Evolutionary conservation across 2,329 filamentous ascomycete genomes (phyloP).

Genomic region (Fusarium euwallaceae): DNA sequence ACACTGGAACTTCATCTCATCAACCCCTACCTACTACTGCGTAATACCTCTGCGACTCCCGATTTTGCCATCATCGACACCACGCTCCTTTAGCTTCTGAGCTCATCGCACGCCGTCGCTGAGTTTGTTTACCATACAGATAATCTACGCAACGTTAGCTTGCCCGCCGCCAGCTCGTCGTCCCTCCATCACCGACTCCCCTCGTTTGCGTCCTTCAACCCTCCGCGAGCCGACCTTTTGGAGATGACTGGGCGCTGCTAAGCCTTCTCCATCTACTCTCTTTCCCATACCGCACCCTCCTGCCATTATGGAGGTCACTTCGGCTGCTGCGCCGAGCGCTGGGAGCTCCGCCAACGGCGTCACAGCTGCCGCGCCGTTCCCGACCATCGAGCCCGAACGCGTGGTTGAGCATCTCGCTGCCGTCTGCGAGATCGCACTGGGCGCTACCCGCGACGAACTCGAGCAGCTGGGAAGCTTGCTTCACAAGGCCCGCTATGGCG

Average conservation of each 20-base stretch:
- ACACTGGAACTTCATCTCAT: conserved; percentile 39
- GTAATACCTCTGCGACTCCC: conserved; percentile 30
- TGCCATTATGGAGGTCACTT: conserved; percentile 66
- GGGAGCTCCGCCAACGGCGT: conserved; percentile 60
- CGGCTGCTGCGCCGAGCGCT: conserved; percentile 58
- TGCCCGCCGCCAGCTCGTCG: conserved; percentile 22
- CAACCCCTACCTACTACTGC: conserved; percentile 26
- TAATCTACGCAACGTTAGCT: conserved; percentile 23
- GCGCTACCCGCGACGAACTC: conserved; percentile 82
- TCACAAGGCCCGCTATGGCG: conserved; percentile 76
- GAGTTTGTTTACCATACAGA: conserved; percentile 30
- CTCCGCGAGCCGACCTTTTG: conserved; percentile 37
- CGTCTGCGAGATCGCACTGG: conserved; percentile 80
- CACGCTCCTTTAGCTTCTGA: conserved; percentile 39
- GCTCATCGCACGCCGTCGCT: conserved; percentile 25
- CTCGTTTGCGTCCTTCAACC: conserved; percentile 21
- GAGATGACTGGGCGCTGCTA: conserved; percentile 48
- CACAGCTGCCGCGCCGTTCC: conserved; percentile 59
- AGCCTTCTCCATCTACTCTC: conserved; percentile 33
- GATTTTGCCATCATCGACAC: conserved; percentile 20
- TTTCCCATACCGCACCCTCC: conserved; percentile 24
- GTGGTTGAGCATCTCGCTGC: conserved; percentile 80
- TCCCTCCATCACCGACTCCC: conserved; percentile 19
- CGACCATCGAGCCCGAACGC: conserved; percentile 74
- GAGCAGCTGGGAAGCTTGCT: conserved; percentile 86